These are phyloP conservation scores for Pythium rishiriense DNA, from an alignment of 352 stramenopile species.

Conservation along the genomic window DNA sequence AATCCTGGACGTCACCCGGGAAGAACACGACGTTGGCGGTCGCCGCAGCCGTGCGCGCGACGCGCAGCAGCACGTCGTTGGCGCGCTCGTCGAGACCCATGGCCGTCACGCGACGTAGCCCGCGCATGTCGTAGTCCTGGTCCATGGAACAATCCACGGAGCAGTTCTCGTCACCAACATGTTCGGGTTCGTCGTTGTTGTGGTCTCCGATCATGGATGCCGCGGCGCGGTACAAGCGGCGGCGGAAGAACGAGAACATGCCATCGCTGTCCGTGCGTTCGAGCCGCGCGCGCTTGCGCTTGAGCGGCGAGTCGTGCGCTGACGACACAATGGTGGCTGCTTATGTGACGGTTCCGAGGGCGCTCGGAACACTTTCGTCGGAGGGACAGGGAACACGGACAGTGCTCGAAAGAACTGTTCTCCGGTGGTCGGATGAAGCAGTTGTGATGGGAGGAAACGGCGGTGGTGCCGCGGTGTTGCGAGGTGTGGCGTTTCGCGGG, in stretches of 20 bases:
- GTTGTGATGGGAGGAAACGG: not conserved
- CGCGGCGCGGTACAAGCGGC: slow-evolving; percentile 11
- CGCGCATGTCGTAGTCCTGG: slow-evolving; percentile 14
- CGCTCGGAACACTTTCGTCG: not conserved
- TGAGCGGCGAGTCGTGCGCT: slow-evolving; percentile 5
- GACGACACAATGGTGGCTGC: slow-evolving; percentile 4
- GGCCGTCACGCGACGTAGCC: slow-evolving; percentile 12
- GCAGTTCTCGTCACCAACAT: not conserved
- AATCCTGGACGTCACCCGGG: slow-evolving; percentile 67
- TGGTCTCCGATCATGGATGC: not conserved
- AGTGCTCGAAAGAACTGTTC: not conserved
- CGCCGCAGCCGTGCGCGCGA: slow-evolving; percentile 13
- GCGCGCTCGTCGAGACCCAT: slow-evolving; percentile 25
- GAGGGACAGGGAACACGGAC: not conserved
- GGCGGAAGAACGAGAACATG: slow-evolving; percentile 17
- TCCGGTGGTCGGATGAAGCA: not conserved
- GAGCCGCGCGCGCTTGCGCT: slow-evolving; percentile 19
- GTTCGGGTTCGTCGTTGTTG: slow-evolving; percentile 11
- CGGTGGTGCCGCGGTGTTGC: not conserved
- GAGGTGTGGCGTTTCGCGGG: slow-evolving; percentile 1
- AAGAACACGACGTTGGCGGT: slow-evolving; percentile 67
- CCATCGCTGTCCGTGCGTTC: slow-evolving; percentile 20
- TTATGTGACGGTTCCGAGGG: not conserved
- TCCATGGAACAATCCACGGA: not conserved
- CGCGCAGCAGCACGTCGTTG: slow-evolving; percentile 55